A percentile compares a stretch with the other conserved stretches of the same genome.
These are phyloP conservation scores for Saccharomycopsis olivae DNA, from an alignment of 805 yeast genomes.

Conservation along the genomic window DNA sequence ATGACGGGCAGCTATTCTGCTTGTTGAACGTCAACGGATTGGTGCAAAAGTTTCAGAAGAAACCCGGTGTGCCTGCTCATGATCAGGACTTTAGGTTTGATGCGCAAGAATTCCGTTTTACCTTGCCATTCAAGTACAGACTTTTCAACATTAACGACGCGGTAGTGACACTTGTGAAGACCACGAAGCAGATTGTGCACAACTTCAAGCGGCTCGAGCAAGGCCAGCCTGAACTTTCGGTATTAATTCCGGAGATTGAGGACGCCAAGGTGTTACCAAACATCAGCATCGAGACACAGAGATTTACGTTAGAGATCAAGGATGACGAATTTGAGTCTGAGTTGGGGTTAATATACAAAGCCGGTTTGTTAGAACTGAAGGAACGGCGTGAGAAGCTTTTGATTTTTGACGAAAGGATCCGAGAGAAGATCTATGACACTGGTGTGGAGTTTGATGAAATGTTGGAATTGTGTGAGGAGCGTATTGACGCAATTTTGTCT, in stretches of 20 bases:
- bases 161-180: conserved; percentile 36
- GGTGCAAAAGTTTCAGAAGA: not conserved
- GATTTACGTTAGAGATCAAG: conserved; percentile 39
- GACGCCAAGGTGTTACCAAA: conserved; percentile 29
- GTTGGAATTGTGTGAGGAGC: not conserved
- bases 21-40: conserved; percentile 2
- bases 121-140: conserved; percentile 14
- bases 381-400: conserved; percentile 33
- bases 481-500: not conserved
- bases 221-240: conserved; percentile 22
- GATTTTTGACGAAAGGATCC: conserved; percentile 20
- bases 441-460: not conserved
- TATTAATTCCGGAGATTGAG: conserved; percentile 20
- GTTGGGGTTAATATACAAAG: conserved; percentile 43
- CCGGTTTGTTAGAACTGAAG: conserved; percentile 49
- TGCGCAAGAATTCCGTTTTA: conserved; percentile 8
- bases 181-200: conserved; percentile 32
- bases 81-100: conserved; percentile 3
- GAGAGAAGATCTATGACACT: not conserved
- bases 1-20: conserved; percentile 3
- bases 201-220: conserved; percentile 30
- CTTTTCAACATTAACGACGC: conserved; percentile 43
- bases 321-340: conserved; percentile 60
- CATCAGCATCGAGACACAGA: conserved; percentile 31
- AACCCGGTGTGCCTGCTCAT: not conserved